Evolutionary conservation across 345 rosid genomes (phyloP).

Genomic region (Firmiana major): DNA sequence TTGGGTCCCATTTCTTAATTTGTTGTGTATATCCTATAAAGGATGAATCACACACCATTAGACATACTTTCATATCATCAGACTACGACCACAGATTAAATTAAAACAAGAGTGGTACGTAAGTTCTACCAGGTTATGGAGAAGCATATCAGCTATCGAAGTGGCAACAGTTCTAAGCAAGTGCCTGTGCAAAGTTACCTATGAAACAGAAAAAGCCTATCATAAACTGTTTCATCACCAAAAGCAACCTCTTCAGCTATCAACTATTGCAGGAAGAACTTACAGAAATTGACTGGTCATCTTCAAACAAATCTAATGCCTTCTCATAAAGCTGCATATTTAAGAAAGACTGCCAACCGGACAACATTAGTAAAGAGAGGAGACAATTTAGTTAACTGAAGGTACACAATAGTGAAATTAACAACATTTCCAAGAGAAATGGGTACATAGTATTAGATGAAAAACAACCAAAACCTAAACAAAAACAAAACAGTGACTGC

Average conservation of each 20-base stretch:
- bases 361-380: slow-evolving; percentile 5
- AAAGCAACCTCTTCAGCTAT: slow-evolving; percentile 3
- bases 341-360: slow-evolving; percentile 65
- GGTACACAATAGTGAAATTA: not conserved
- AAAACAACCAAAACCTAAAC: slow-evolving; percentile 1
- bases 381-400: slow-evolving; percentile 8
- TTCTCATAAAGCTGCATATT: slow-evolving; percentile 92
- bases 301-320: slow-evolving; percentile 85
- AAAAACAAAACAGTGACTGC: slow-evolving; percentile 21
- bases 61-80: slow-evolving; percentile 3
- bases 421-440: slow-evolving; percentile 16
- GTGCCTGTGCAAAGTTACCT: slow-evolving; percentile 90
- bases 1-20: slow-evolving; percentile 73
- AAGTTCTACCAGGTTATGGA: slow-evolving; percentile 63
- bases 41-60: slow-evolving; percentile 17
- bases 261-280: slow-evolving; percentile 30
- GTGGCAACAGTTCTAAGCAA: slow-evolving; percentile 79
- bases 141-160: slow-evolving; percentile 59
- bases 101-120: slow-evolving; percentile 6
- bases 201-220: slow-evolving; percentile 22
- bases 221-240: slow-evolving; percentile 24
- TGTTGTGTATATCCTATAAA: slow-evolving; percentile 65
- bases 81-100: slow-evolving; percentile 8
- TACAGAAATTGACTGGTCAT: slow-evolving; percentile 83
- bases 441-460: not conserved